Evolutionary conservation across 2,329 filamentous ascomycete species (phyloP), one percentile per base, ranked within the genome.

Genomic region (Colletotrichum sp.): DNA sequence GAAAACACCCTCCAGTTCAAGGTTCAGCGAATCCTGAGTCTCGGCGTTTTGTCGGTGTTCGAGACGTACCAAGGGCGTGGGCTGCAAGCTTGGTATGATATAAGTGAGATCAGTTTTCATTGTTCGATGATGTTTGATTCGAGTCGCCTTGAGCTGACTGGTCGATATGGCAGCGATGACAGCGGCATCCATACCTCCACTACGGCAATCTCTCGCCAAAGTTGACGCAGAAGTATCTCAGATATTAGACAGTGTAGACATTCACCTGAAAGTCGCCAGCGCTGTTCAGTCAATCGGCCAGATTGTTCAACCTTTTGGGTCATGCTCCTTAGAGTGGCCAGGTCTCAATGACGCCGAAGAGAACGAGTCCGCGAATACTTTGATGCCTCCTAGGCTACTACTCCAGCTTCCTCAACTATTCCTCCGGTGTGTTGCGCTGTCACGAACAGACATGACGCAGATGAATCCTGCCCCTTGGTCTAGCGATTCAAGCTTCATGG

Each of bases 361-460:
- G 1, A 1, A n/a, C 18, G 18, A n/a, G 1, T 44, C 39, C 16
- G 18, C 18, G 16, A 44, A n/a, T n/a, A 18, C 39, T 44, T 44
- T 39, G 36, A 39, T 18, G 0, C 39, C 18, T 1, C 0, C 39
- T 6, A n/a, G 0, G 39, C 39, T 0, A 44, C 8, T 44, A 0
- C 18, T 0, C 3, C 39, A 44, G 39, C 16, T 44, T 44, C 0
- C 18, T 44, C 39, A 44, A 4, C 18, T 44, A 1, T 1, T 44
- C 8, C 18, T n/a, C 0, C 39, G 39, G 5, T n/a, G 39, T 44
- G 39, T 18, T 44, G 18, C 8, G 18, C 18, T 44, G 16, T 2
- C 39, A 12, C 16, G 39, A 1, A 1, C 0, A 1, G 39, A 44
- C 18, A 44, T 44, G 8, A 44, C 18, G 18, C 39, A n/a, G 39